A percentile compares a stretch with the other conserved stretches of the same genome.
These are phyloP conservation scores for Buxus sempervirens DNA, from an alignment of 164 flowering plant genomes.

Conservation along the genomic window DNA sequence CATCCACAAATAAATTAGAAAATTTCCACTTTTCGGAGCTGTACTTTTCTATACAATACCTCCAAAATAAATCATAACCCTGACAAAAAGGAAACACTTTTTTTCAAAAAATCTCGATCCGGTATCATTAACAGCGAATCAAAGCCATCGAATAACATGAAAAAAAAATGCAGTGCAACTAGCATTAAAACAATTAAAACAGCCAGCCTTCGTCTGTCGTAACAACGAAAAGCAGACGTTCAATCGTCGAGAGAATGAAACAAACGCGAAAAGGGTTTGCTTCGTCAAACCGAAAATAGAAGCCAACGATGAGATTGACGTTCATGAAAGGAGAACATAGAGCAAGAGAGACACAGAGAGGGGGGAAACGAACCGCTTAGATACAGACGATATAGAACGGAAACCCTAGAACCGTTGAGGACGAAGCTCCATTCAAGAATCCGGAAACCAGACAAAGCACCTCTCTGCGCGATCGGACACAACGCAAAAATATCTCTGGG, in stretches of 20 bases:
- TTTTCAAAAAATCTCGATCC: slow-evolving; percentile 7
- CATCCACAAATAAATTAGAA: not conserved
- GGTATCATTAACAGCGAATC: not conserved
- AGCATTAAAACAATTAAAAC: not conserved
- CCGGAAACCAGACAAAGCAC: slow-evolving; percentile 13
- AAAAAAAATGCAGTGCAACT: not conserved
- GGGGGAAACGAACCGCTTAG: not conserved
- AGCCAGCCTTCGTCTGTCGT: not conserved
- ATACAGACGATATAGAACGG: not conserved
- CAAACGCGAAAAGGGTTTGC: not conserved
- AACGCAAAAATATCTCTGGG: not conserved
- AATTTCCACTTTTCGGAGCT: not conserved
- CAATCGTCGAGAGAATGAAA: not conserved
- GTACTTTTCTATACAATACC: not conserved
- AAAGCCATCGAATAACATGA: too few relatives aligned
- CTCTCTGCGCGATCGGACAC: not conserved
- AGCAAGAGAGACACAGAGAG: not conserved
- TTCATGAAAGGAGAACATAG: not conserved
- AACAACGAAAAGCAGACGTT: not conserved
- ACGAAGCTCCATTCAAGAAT: not conserved
- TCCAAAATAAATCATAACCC: slow-evolving; percentile 1
- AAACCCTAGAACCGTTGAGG: slow-evolving; percentile 2
- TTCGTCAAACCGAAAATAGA: too few relatives aligned
- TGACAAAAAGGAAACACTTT: not conserved
- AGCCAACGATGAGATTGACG: too few relatives aligned